Evolutionary conservation across 2,329 filamentous ascomycete species (phyloP).

Genomic region (Neoarthrinium moseri): DNA sequence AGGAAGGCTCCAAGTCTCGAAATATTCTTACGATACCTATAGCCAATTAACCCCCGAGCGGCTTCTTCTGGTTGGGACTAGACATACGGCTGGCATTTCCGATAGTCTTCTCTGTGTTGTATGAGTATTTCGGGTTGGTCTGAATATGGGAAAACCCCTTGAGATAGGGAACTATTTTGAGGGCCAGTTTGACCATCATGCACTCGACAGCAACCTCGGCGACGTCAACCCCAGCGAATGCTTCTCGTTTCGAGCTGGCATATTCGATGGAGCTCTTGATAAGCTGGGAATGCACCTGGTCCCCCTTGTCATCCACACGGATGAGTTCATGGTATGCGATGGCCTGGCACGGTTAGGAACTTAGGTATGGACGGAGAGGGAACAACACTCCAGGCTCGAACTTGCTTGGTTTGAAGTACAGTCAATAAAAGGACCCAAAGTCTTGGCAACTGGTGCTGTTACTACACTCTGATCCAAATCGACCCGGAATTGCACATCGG

Average conservation of each 20-base stretch:
- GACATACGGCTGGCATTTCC: constrained; percentile 48
- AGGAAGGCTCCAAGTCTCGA: constrained; percentile 37
- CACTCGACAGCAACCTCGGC: constrained; percentile 56
- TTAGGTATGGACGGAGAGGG: not conserved
- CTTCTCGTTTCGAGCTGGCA: constrained; percentile 27
- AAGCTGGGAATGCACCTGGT: constrained; percentile 33
- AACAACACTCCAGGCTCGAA: not conserved
- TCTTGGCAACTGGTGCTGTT: constrained; percentile 39
- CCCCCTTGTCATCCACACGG: constrained; percentile 24
- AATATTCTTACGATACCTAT: constrained; percentile 52
- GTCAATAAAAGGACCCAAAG: constrained; percentile 47
- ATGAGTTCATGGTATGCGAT: constrained; percentile 48
- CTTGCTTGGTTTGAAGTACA: constrained; percentile 54
- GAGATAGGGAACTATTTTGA: constrained; percentile 48
- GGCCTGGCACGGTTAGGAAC: constrained; percentile 30
- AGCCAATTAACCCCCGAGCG: constrained; percentile 13
- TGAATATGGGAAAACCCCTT: constrained; percentile 57
- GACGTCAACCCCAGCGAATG: constrained; percentile 32
- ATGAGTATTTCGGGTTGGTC: constrained; percentile 56
- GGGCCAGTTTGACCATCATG: constrained; percentile 54
- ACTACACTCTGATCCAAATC: not conserved
- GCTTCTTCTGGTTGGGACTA: not conserved
- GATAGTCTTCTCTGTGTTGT: constrained; percentile 47
- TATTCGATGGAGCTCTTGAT: constrained; percentile 35
- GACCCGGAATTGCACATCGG: too few species aligned